Percentiles rank a stretch among this genome's conserved stretches.
These are phyloP conservation scores for Neurospora sp. DNA, from an alignment of 495 filamentous ascomycete genomes.

Conservation along the genomic window DNA sequence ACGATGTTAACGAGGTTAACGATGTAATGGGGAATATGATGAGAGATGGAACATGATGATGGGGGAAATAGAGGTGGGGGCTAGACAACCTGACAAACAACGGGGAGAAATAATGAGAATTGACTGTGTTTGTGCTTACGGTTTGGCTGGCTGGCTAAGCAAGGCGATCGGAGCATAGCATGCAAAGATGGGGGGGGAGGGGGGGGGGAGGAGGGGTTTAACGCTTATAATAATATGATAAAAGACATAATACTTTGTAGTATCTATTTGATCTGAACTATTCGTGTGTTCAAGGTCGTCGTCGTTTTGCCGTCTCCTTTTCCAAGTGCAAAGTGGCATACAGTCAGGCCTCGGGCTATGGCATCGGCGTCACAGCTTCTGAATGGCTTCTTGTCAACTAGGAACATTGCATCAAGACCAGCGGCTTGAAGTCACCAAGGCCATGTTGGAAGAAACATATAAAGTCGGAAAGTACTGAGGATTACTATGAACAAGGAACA, in stretches of 20 bases:
- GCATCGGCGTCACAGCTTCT: too few relatives aligned
- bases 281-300: background rate
- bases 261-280: background rate
- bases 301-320: background rate
- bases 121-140: background rate
- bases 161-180: slow-evolving; percentile 9
- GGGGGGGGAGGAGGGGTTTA: slow-evolving; percentile 2
- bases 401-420: too few relatives aligned
- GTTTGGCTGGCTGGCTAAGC: background rate
- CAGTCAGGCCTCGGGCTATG: too few relatives aligned
- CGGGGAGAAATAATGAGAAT: background rate
- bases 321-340: background rate
- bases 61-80: background rate
- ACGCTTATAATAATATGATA: slow-evolving; percentile 10
- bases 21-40: background rate
- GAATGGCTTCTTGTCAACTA: too few relatives aligned
- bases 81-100: background rate
- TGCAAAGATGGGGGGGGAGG: too few relatives aligned
- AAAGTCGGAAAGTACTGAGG: background rate
- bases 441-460: too few relatives aligned
- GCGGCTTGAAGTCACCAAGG: too few relatives aligned
- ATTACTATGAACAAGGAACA: background rate
- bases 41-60: background rate
- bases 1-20: background rate
- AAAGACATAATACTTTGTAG: background rate